phyloP scores from a whole-genome alignment of 768 basidiomycete species.

The Xerocomellus intermedius region DNA sequence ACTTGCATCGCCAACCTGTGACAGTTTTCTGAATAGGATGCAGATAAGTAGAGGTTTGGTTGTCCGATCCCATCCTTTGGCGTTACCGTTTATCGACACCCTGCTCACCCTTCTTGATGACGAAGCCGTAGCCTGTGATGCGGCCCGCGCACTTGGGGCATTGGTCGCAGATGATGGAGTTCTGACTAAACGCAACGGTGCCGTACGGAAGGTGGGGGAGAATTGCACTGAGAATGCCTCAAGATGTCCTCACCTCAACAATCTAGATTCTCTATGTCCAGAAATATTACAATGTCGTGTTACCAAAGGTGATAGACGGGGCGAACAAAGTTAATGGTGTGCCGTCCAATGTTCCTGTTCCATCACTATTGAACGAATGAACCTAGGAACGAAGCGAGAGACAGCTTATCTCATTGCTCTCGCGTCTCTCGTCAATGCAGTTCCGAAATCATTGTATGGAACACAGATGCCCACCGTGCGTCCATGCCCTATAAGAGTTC shows the following conservation, averaged over 20 bases:
- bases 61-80: conserved; percentile 64
- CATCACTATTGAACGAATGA: background rate
- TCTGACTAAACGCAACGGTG: conserved; percentile 75
- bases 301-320: conserved; percentile 73
- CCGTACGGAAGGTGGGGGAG: conserved; percentile 66
- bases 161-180: conserved; percentile 59
- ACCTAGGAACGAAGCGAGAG: conserved; percentile 50
- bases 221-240: background rate
- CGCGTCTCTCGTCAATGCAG: conserved; percentile 72
- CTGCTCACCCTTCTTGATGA: conserved; percentile 75
- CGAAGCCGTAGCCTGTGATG: conserved; percentile 59
- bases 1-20: background rate
- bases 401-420: conserved; percentile 80
- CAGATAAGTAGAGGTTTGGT: conserved; percentile 81
- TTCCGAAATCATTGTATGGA: conserved; percentile 73
- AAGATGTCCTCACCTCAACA: background rate
- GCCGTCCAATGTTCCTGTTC: conserved; percentile 16
- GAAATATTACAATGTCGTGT: conserved; percentile 65
- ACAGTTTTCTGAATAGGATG: conserved; percentile 1
- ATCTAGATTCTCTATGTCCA: conserved; percentile 69
- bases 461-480: conserved; percentile 64
- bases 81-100: conserved; percentile 54
- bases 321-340: conserved; percentile 56
- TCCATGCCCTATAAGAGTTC: background rate
- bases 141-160: conserved; percentile 72